Percentiles rank a stretch among this genome's conserved stretches.
Conservation (phyloP, 169 alveolate species). For the Plasmodium reichenowi region DNA sequence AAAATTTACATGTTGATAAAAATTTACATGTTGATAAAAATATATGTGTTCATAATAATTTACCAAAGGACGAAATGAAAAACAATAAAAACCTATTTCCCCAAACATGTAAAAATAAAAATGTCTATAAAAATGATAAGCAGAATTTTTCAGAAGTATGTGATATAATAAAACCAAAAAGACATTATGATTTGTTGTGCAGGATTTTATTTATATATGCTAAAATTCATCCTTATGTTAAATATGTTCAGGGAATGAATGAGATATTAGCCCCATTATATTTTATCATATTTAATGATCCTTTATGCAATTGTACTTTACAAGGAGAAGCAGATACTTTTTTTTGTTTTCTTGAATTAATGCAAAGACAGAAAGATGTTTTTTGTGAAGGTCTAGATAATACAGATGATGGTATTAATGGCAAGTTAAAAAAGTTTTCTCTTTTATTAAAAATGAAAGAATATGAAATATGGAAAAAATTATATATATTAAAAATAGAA, state of each 20-base stretch:
- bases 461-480: conserved; percentile 69
- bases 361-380: conserved; percentile 89
- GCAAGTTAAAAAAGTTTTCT: conserved; percentile 75
- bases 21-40: not conserved
- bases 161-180: conserved; percentile 69
- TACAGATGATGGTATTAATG: conserved; percentile 80
- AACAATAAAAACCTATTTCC: not conserved
- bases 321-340: conserved; percentile 91
- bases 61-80: not conserved
- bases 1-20: not conserved
- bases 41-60: not conserved
- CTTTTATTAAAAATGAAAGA: conserved; percentile 71
- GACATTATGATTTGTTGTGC: conserved; percentile 81
- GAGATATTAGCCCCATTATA: conserved; percentile 89
- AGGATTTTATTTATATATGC: conserved; percentile 89
- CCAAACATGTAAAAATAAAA: not conserved
- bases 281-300: conserved; percentile 82
- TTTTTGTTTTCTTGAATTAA: conserved; percentile 88
- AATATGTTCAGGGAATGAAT: conserved; percentile 93
- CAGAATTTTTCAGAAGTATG: conserved; percentile 32
- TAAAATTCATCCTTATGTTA: conserved; percentile 85
- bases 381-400: conserved; percentile 80
- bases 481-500: conserved; percentile 73
- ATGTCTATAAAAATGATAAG: not conserved
- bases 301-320: conserved; percentile 77